Percentiles rank a stretch among this genome's conserved stretches.
phyloP scores from a whole-genome alignment of 2,329 filamentous ascomycete species.

The Tolypocladium capitatum region DNA sequence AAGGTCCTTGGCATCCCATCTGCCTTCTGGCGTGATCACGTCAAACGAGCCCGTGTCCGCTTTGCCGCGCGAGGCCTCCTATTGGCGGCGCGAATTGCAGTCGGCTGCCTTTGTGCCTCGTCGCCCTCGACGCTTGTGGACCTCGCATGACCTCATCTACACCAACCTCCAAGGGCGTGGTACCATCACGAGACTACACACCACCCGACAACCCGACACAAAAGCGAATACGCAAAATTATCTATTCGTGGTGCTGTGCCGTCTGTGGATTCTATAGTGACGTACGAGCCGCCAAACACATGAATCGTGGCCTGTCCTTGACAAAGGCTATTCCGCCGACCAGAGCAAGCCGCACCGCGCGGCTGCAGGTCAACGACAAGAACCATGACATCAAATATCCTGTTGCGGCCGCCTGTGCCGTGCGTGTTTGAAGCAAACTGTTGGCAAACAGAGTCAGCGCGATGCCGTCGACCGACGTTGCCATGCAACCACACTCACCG shows the following conservation, averaged over 20 bases:
- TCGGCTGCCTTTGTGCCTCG: background rate
- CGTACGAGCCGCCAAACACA: background rate
- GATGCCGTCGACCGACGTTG: background rate
- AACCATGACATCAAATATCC: background rate
- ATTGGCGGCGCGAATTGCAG: background rate
- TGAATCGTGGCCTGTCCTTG: background rate
- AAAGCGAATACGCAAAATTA: background rate
- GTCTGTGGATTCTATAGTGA: background rate
- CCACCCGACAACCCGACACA: background rate
- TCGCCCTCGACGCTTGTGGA: background rate
- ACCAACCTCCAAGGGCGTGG: background rate
- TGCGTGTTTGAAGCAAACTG: background rate
- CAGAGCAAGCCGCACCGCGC: background rate
- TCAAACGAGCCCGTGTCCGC: background rate
- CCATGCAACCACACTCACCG: background rate
- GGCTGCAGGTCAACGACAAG: background rate
- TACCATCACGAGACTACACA: background rate
- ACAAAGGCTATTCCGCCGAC: background rate
- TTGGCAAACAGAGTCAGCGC: background rate
- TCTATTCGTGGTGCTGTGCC: background rate
- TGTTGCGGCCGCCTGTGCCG: background rate
- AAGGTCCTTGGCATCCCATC: background rate
- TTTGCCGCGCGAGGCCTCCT: background rate
- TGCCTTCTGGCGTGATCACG: background rate
- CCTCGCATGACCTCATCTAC: background rate